Evolutionary conservation across 176 grass and related monocot species (phyloP).

Genomic region (Olyra latifolia): DNA sequence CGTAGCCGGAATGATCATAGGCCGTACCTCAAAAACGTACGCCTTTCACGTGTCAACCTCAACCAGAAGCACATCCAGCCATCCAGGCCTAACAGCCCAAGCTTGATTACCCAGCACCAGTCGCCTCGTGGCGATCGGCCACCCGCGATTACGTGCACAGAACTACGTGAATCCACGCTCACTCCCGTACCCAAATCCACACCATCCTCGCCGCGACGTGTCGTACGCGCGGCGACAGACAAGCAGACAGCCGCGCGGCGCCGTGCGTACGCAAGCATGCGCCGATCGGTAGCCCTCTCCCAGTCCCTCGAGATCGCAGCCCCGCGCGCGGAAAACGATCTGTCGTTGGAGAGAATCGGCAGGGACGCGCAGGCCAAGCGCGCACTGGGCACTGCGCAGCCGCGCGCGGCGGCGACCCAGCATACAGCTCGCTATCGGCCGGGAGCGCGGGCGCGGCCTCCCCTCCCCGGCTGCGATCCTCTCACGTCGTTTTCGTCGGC

Average conservation of each 20-base stretch:
- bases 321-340: neutral
- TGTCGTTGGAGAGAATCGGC: neutral
- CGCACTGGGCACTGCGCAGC: neutral
- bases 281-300: neutral
- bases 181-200: too few species aligned
- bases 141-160: neutral
- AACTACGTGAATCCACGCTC: neutral
- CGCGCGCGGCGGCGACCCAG: neutral
- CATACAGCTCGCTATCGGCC: neutral
- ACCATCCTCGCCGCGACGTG: too few species aligned
- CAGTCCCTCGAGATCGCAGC: neutral
- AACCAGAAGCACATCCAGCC: neutral
- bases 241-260: neutral
- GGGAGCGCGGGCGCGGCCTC: too few species aligned
- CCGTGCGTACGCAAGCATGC: neutral
- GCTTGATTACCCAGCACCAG: neutral
- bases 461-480: neutral
- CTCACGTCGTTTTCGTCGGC: constrained; percentile 31
- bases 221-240: too few species aligned
- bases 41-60: neutral
- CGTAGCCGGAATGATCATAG: neutral
- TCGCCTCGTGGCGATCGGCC: constrained; percentile 12
- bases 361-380: neutral
- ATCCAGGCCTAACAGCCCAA: neutral
- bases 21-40: neutral